Conservation (phyloP, 768 basidiomycete species). For the Hericium erinaceus region DNA sequence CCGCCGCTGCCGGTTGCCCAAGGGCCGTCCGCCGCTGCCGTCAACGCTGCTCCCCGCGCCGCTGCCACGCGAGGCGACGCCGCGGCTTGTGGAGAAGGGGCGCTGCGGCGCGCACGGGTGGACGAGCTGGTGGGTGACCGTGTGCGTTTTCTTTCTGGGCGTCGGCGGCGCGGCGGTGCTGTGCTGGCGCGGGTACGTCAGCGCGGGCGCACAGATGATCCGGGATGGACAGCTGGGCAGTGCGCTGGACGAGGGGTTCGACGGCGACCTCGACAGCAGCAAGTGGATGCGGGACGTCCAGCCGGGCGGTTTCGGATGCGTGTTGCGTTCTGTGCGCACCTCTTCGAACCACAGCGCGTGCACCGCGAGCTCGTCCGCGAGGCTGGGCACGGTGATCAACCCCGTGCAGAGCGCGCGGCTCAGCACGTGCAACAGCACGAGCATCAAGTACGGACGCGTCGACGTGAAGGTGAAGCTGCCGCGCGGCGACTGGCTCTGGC, state of each 20-base stretch:
- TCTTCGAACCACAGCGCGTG: constrained; percentile 34
- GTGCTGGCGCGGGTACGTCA: constrained; percentile 34
- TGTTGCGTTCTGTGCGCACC: constrained; percentile 18
- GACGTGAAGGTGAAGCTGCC: constrained; percentile 44
- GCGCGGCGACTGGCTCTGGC: constrained; percentile 35
- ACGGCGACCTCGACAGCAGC: constrained; percentile 17
- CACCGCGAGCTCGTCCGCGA: constrained; percentile 31
- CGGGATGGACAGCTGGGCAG: constrained; percentile 27
- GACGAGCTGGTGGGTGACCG: constrained; percentile 42
- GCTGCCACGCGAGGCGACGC: constrained; percentile 40
- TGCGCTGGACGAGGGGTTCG: constrained; percentile 44
- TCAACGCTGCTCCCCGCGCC: constrained; percentile 44
- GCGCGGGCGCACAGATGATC: constrained; percentile 27
- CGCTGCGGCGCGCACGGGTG: constrained; percentile 22
- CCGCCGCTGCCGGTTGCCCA: constrained; percentile 7
- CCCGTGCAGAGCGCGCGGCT: constrained; percentile 48
- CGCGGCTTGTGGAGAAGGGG: constrained; percentile 36
- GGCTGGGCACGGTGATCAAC: constrained; percentile 31
- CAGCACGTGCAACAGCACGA: constrained; percentile 37
- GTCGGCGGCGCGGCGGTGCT: constrained; percentile 31
- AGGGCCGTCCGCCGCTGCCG: constrained; percentile 18
- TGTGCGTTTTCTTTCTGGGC: constrained; percentile 33
- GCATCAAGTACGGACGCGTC: constrained; percentile 47
- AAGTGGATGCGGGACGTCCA: constrained; percentile 42
- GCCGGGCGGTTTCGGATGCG: constrained; percentile 42